phyloP scores from a whole-genome alignment of 768 basidiomycete genomes.

The Chalciporus pseudorubinellus region DNA sequence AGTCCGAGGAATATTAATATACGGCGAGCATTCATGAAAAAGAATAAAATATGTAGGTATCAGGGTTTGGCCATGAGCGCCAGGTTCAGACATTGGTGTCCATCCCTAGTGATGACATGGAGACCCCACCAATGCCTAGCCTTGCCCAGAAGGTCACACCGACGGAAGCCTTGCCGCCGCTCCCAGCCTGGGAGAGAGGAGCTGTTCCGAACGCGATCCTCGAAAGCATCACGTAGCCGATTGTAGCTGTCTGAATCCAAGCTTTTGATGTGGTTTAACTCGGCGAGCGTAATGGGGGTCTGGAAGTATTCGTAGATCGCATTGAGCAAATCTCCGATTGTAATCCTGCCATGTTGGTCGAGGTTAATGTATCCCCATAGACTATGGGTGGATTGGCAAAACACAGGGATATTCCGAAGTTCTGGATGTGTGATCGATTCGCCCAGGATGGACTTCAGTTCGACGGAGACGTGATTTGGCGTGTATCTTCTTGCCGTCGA shows the following conservation, averaged over 20 bases:
- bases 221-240: slow-evolving; percentile 27
- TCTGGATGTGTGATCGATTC: slow-evolving; percentile 24
- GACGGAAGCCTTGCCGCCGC: slow-evolving; percentile 38
- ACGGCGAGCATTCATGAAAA: background rate
- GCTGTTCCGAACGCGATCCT: slow-evolving; percentile 38
- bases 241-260: slow-evolving; percentile 19
- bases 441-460: slow-evolving; percentile 14
- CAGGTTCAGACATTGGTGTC: slow-evolving; percentile 46
- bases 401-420: slow-evolving; percentile 21
- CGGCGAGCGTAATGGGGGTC: slow-evolving; percentile 35
- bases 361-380: slow-evolving; percentile 53
- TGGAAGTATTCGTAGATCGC: slow-evolving; percentile 51
- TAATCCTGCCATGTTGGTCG: slow-evolving; percentile 32
- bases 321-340: slow-evolving; percentile 45
- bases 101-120: slow-evolving; percentile 28
- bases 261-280: slow-evolving; percentile 24
- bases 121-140: slow-evolving; percentile 45
- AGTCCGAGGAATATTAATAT: background rate
- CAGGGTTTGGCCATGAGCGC: slow-evolving; percentile 33
- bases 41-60: background rate
- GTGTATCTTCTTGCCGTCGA: slow-evolving; percentile 32
- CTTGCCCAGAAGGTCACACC: slow-evolving; percentile 51
- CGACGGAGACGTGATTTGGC: slow-evolving; percentile 22
- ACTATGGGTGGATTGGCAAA: slow-evolving; percentile 19
- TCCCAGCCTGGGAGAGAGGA: slow-evolving; percentile 41